Evolutionary conservation across 306 rosid genomes (phyloP).

Genomic region (Trifolium fragiferum): DNA sequence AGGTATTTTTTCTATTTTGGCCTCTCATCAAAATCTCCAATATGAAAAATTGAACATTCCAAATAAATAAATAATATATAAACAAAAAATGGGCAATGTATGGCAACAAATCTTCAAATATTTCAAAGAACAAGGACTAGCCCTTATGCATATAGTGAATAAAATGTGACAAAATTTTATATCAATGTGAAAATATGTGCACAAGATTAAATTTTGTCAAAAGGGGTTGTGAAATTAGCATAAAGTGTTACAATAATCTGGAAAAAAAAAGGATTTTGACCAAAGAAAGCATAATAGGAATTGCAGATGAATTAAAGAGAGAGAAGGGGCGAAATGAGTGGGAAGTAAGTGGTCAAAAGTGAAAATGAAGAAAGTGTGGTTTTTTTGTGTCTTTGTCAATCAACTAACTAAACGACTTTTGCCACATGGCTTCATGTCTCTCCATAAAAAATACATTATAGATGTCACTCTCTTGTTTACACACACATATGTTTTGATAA

Average conservation of each 20-base stretch:
- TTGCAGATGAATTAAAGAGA: slow-evolving; percentile 45
- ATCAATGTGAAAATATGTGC: neutral
- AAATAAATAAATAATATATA: neutral
- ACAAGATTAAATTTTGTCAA: neutral
- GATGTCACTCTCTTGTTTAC: neutral
- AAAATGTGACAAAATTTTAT: slow-evolving; percentile 1
- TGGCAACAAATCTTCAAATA: slow-evolving; percentile 14
- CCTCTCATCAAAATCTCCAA: slow-evolving; percentile 72
- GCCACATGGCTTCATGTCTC: slow-evolving; percentile 34
- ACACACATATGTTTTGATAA: too few species aligned
- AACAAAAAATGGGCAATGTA: slow-evolving; percentile 1
- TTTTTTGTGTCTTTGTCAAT: slow-evolving; percentile 24
- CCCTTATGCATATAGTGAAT: neutral
- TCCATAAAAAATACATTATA: slow-evolving; percentile 30
- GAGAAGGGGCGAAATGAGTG: slow-evolving; percentile 63
- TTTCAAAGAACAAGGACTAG: slow-evolving; percentile 5
- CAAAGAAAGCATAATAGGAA: slow-evolving; percentile 29
- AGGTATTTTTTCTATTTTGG: slow-evolving; percentile 53
- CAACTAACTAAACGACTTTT: slow-evolving; percentile 37
- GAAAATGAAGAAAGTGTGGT: slow-evolving; percentile 19
- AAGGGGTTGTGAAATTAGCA: slow-evolving; percentile 35
- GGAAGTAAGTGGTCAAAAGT: slow-evolving; percentile 56
- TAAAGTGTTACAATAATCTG: slow-evolving; percentile 6
- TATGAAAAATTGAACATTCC: slow-evolving; percentile 9
- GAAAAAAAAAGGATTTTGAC: slow-evolving; percentile 30